Conservation (phyloP, 1,284 basidiomycete species). For the Apiotrichum siamense region DNA sequence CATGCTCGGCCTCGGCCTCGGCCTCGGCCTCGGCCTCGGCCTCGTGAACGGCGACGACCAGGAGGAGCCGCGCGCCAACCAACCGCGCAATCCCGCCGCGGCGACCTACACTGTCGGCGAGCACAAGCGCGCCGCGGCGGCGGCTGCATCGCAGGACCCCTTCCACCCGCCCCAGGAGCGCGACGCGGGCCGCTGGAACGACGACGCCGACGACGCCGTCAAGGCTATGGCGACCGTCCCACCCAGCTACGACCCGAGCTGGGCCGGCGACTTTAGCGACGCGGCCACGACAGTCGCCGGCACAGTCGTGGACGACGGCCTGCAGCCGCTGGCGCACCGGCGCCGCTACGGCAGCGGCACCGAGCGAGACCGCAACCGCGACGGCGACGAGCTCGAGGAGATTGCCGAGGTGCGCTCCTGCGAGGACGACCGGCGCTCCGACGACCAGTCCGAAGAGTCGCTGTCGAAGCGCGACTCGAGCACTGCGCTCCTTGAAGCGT, state of each 20-base stretch:
- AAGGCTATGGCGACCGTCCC: background rate
- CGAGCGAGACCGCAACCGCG: background rate
- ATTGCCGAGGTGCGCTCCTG: background rate
- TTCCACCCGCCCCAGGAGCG: background rate
- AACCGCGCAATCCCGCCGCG: background rate
- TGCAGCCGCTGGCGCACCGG: background rate
- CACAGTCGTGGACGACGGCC: background rate
- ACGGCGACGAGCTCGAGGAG: background rate
- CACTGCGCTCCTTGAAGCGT: no score
- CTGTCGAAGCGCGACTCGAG: background rate
- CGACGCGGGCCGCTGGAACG: background rate
- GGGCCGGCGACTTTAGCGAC: background rate
- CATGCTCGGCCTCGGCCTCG: background rate
- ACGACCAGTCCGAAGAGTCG: background rate
- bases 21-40: background rate
- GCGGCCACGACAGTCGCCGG: background rate
- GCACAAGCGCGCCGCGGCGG: background rate
- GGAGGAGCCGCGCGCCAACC: background rate
- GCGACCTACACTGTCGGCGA: background rate
- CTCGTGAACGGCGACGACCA: background rate
- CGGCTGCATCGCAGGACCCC: background rate
- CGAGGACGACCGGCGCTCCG: background rate
- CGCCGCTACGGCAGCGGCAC: background rate
- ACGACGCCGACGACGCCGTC: background rate
- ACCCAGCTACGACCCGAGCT: background rate